Conservation (phyloP, 148 eudicot species). For the Diospyros lotus region DNA sequence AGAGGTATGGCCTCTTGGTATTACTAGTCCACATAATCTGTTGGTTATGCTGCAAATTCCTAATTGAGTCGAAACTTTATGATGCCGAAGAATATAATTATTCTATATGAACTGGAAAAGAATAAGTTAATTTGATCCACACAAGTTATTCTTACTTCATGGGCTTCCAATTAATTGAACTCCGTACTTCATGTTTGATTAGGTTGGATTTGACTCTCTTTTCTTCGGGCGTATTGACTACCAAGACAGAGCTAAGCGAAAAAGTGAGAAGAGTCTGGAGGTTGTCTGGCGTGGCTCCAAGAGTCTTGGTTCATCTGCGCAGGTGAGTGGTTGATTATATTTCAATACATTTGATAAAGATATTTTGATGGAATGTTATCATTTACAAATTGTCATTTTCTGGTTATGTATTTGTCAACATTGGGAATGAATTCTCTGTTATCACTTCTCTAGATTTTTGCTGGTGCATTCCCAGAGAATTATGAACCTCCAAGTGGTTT, state of each 20-base stretch:
- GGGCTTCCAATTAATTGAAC: neutral
- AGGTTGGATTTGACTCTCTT: conserved; percentile 98
- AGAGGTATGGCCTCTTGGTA: conserved; percentile 46
- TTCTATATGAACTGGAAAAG: neutral
- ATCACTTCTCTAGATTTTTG: conserved; percentile 52
- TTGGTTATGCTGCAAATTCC: neutral
- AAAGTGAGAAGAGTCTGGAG: conserved; percentile 79
- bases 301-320: conserved; percentile 75
- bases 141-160: neutral
- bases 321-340: conserved; percentile 32
- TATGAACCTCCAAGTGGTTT: conserved; percentile 86
- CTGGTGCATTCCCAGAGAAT: conserved; percentile 75
- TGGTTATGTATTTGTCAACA: neutral
- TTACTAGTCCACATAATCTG: neutral
- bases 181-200: conserved; percentile 18
- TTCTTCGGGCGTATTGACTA: conserved; percentile 93
- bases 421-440: neutral
- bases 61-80: neutral
- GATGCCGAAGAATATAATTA: neutral
- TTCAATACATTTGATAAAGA: too few species aligned
- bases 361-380: too few species aligned
- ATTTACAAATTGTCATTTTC: too few species aligned
- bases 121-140: neutral
- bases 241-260: conserved; percentile 85
- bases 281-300: conserved; percentile 90